phyloP scores from a whole-genome alignment of 805 yeast genomes.

The Yarrowia porcina region DNA sequence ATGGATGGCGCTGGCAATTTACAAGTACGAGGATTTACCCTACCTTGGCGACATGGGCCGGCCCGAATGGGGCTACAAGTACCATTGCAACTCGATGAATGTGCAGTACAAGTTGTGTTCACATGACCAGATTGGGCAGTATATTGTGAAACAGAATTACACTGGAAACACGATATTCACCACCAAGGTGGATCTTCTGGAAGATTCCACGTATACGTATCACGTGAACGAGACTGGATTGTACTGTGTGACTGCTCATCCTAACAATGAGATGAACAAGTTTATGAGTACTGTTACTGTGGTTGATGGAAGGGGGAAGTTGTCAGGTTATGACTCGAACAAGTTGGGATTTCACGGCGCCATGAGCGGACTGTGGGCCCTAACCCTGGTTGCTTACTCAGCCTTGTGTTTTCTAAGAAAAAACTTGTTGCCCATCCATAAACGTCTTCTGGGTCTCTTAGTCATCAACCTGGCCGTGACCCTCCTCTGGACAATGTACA shows the following conservation, averaged over 20 bases:
- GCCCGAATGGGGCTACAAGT: slow-evolving; percentile 19
- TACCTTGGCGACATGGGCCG: slow-evolving; percentile 4
- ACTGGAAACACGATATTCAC: slow-evolving; percentile 8
- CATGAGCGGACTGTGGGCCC: not conserved
- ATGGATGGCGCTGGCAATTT: slow-evolving; percentile 16
- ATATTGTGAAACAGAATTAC: slow-evolving; percentile 15
- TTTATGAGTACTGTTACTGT: not conserved
- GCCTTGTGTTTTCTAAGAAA: not conserved
- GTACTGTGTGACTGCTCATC: slow-evolving; percentile 17
- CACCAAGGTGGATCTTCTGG: not conserved
- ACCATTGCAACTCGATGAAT: slow-evolving; percentile 6
- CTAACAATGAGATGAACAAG: slow-evolving; percentile 6
- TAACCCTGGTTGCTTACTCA: not conserved
- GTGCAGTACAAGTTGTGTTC: slow-evolving; percentile 23
- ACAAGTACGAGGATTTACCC: slow-evolving; percentile 5
- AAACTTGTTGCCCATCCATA: not conserved
- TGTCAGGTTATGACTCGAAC: slow-evolving; percentile 8
- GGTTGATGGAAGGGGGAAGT: not conserved
- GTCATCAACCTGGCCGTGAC: not conserved
- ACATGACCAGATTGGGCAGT: slow-evolving; percentile 5
- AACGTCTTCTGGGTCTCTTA: not conserved
- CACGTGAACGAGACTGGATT: not conserved
- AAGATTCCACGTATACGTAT: not conserved
- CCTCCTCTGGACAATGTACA: not conserved
- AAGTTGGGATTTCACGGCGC: not conserved